Percentiles rank a stretch among this genome's conserved stretches.
These are phyloP conservation scores for Verbascum thapsus DNA, from an alignment of 257 asterid genomes.

Conservation along the genomic window DNA sequence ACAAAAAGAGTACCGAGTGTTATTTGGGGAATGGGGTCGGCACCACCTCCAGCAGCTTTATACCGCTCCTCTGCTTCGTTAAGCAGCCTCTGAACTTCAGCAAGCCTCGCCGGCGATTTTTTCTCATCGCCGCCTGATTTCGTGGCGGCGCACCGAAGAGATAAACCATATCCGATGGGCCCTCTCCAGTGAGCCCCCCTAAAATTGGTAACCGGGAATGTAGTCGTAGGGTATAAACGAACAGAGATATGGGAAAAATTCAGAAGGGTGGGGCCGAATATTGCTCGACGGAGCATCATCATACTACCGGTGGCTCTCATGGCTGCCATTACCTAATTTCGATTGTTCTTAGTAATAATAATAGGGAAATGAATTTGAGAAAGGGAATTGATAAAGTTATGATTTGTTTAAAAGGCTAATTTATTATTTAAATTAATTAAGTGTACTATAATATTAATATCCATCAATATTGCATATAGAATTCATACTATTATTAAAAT, in stretches of 20 bases:
- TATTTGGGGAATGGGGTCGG: constrained; percentile 52
- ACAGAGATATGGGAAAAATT: not conserved
- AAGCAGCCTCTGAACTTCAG: constrained; percentile 52
- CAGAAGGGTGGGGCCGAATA: constrained; percentile 30
- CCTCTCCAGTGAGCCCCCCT: too few relatives aligned
- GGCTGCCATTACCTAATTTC: constrained; percentile 43
- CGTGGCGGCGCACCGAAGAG: constrained; percentile 35
- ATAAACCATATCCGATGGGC: too few relatives aligned
- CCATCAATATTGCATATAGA: too few relatives aligned
- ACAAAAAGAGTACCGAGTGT: constrained; percentile 36
- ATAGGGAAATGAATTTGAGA: not conserved
- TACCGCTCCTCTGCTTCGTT: constrained; percentile 50
- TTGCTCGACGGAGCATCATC: constrained; percentile 37
- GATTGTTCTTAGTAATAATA: constrained; percentile 7
- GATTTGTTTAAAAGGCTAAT: too few relatives aligned
- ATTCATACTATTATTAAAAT: too few relatives aligned
- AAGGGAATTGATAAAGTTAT: not conserved
- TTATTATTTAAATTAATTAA: too few relatives aligned
- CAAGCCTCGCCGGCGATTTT: constrained; percentile 53
- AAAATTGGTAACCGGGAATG: not conserved
- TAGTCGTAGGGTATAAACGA: constrained; percentile 14
- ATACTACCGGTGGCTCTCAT: constrained; percentile 36
- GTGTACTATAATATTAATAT: too few relatives aligned
- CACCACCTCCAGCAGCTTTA: constrained; percentile 47
- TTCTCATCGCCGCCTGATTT: constrained; percentile 35